Evolutionary conservation across 2,329 filamentous ascomycete species (phyloP).

Genomic region (Myriosclerotinia curreyana): DNA sequence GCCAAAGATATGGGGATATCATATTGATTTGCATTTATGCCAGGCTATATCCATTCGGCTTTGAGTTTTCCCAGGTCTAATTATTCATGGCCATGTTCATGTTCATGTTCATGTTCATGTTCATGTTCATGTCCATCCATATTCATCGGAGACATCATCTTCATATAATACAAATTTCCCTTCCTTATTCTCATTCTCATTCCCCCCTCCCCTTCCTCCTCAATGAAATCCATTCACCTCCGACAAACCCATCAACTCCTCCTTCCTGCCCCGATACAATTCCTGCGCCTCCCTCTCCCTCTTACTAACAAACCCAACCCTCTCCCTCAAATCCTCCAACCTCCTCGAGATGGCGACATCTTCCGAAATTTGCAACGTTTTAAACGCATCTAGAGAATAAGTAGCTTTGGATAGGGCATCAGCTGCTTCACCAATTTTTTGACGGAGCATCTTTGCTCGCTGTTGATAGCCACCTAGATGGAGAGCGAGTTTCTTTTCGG

Average conservation of each 20-base stretch:
- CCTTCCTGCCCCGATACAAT: conserved; percentile 69
- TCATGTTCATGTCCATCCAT: not conserved
- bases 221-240: conserved; percentile 29
- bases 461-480: conserved; percentile 89
- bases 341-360: conserved; percentile 70
- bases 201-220: not conserved
- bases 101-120: not conserved
- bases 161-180: conserved; percentile 16
- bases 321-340: conserved; percentile 72
- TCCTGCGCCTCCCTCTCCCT: conserved; percentile 91
- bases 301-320: conserved; percentile 75
- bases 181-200: too few species aligned
- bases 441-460: conserved; percentile 73
- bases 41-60: not conserved
- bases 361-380: conserved; percentile 74
- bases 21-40: conserved; percentile 6
- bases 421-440: conserved; percentile 75
- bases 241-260: conserved; percentile 68
- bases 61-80: not conserved
- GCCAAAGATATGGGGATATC: conserved; percentile 11
- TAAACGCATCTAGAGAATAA: conserved; percentile 69
- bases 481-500: conserved; percentile 89
- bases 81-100: conserved; percentile 1
- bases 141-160: not conserved
- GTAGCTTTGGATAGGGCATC: conserved; percentile 71